Conservation (phyloP, 1,284 basidiomycete species). For the Mycena sp. region DNA sequence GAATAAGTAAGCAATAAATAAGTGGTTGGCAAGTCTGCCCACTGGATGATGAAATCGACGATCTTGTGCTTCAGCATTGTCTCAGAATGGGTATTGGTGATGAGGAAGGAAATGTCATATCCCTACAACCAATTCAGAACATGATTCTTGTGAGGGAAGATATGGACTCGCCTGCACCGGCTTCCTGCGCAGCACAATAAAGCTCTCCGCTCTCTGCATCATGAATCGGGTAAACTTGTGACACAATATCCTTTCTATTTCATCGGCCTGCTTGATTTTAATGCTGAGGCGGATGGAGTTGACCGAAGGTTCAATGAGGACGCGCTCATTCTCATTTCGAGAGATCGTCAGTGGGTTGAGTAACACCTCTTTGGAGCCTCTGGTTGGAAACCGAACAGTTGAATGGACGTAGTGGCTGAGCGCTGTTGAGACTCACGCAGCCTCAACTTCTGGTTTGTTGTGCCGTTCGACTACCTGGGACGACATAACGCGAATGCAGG, state of each 20-base stretch:
- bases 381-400: constrained; percentile 45
- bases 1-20: background rate
- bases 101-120: constrained; percentile 98
- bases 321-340: constrained; percentile 96
- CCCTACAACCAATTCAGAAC: constrained; percentile 61
- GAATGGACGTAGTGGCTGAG: constrained; percentile 15
- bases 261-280: constrained; percentile 99
- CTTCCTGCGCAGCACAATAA: constrained; percentile 95
- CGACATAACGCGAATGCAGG: background rate
- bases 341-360: constrained; percentile 94
- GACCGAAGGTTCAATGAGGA: constrained; percentile 95
- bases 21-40: constrained; percentile 30
- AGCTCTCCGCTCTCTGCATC: constrained; percentile 98
- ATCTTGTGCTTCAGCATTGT: constrained; percentile 99
- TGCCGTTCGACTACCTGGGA: constrained; percentile 91
- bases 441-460: constrained; percentile 96
- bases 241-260: constrained; percentile 97
- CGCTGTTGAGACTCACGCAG: constrained; percentile 60
- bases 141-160: background rate
- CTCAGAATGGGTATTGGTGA: constrained; percentile 97
- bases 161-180: constrained; percentile 77
- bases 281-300: constrained; percentile 98
- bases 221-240: constrained; percentile 99
- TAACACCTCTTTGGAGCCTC: constrained; percentile 92
- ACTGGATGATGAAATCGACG: constrained; percentile 99